Evolutionary conservation across 495 filamentous ascomycete species (phyloP).

Genomic region (Aspergillus cavernicola): DNA sequence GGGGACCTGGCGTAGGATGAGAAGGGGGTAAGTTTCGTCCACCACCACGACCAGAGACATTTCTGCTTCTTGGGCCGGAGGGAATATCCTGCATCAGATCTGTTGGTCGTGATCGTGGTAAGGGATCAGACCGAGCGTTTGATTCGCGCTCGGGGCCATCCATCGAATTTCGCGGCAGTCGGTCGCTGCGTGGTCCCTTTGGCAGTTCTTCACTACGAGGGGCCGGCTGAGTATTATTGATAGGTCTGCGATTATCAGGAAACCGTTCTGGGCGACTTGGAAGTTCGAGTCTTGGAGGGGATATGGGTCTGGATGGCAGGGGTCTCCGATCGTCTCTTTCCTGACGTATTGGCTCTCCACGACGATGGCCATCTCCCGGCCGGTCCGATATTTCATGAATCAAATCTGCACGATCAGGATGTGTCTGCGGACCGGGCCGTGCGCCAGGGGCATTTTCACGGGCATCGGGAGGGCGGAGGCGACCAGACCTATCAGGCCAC

Average conservation of each 20-base stretch:
- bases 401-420: conserved; percentile 34
- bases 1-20: conserved; percentile 19
- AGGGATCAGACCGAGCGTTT: conserved; percentile 41
- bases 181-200: conserved; percentile 38
- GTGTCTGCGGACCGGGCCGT: conserved; percentile 23
- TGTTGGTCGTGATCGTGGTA: conserved; percentile 51
- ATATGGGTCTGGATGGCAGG: conserved; percentile 22
- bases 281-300: conserved; percentile 31
- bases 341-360: conserved; percentile 28
- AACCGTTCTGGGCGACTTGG: conserved; percentile 39
- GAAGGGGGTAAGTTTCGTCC: conserved; percentile 31
- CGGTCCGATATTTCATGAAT: conserved; percentile 36
- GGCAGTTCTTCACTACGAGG: conserved; percentile 36
- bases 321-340: conserved; percentile 39
- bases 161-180: conserved; percentile 17
- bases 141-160: conserved; percentile 31
- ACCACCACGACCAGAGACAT: conserved; percentile 29
- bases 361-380: conserved; percentile 28
- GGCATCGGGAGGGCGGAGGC: conserved; percentile 26
- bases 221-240: conserved; percentile 20
- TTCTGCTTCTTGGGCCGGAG: conserved; percentile 62
- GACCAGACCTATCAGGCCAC: conserved; percentile 39
- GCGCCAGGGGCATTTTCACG: conserved; percentile 12
- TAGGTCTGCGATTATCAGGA: conserved; percentile 32
- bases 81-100: conserved; percentile 60